phyloP scores from a whole-genome alignment of 2,329 filamentous ascomycete species.

The Cytospora chrysosperma region DNA sequence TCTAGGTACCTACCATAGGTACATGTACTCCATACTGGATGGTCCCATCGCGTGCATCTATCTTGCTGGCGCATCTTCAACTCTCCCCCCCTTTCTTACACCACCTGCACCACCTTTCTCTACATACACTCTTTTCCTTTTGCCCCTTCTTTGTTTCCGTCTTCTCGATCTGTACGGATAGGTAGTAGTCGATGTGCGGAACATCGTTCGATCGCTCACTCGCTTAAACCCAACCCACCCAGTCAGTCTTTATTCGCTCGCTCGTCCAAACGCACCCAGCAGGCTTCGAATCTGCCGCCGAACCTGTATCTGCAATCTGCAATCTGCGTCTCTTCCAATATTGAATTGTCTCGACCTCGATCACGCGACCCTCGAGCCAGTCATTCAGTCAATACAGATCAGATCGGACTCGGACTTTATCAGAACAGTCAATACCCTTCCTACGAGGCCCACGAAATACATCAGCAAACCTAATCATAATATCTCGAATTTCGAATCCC shows the following conservation, averaged over 20 bases:
- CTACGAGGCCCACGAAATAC: constrained; percentile 12
- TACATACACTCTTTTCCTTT: constrained; percentile 13
- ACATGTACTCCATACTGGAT: neutral
- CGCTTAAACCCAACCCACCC: constrained; percentile 11
- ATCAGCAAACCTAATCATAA: constrained; percentile 10
- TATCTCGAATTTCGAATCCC: constrained; percentile 15
- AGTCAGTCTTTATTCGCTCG: constrained; percentile 9
- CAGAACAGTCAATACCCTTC: neutral
- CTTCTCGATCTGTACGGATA: constrained; percentile 16
- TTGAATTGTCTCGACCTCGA: neutral
- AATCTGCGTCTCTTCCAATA: neutral
- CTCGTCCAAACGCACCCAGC: neutral
- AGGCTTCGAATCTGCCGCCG: neutral
- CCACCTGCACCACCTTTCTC: constrained; percentile 2
- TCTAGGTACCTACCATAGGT: neutral
- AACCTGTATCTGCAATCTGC: constrained; percentile 5
- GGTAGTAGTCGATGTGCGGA: constrained; percentile 19
- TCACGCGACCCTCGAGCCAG: constrained; percentile 5
- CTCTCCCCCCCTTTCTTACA: neutral
- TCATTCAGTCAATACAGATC: neutral
- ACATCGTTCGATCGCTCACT: constrained; percentile 17
- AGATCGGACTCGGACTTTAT: neutral
- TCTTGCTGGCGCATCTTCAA: constrained; percentile 15
- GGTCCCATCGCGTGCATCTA: constrained; percentile 20
- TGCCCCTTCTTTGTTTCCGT: constrained; percentile 12